These are phyloP conservation scores for Tylopilus sp. DNA, from an alignment of 768 basidiomycete genomes.

Conservation along the genomic window DNA sequence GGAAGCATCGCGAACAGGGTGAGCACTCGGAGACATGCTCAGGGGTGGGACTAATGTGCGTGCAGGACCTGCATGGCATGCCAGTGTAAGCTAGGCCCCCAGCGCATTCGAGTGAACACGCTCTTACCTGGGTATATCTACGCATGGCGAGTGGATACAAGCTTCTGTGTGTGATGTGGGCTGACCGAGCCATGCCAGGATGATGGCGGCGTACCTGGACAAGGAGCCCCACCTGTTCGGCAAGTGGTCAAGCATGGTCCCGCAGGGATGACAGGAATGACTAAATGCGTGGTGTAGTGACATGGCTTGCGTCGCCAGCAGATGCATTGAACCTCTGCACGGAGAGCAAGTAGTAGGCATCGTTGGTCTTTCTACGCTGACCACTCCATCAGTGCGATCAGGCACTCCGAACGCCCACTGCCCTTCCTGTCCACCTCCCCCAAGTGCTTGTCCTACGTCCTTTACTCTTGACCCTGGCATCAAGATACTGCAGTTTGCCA, in stretches of 20 bases:
- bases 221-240: constrained; percentile 56
- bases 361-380: no score
- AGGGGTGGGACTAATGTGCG: neutral
- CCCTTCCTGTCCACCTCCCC: no score
- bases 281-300: constrained; percentile 66
- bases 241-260: constrained; percentile 69
- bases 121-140: constrained; percentile 77
- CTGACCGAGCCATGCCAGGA: constrained; percentile 37
- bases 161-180: constrained; percentile 9
- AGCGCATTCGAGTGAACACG: constrained; percentile 69
- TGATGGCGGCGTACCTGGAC: constrained; percentile 74
- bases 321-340: constrained; percentile 79
- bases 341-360: no score
- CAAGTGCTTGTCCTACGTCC: no score
- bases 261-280: constrained; percentile 65
- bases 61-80: constrained; percentile 76
- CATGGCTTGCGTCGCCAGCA: constrained; percentile 72
- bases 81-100: constrained; percentile 69
- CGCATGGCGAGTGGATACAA: constrained; percentile 48
- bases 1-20: constrained; percentile 73
- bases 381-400: no score
- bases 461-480: no score
- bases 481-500: no score
- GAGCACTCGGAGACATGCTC: neutral
- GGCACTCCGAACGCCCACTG: no score